Base-by-base conservation (phyloP, 768 basidiomycete species). In the Mrakia blollopis region DNA sequence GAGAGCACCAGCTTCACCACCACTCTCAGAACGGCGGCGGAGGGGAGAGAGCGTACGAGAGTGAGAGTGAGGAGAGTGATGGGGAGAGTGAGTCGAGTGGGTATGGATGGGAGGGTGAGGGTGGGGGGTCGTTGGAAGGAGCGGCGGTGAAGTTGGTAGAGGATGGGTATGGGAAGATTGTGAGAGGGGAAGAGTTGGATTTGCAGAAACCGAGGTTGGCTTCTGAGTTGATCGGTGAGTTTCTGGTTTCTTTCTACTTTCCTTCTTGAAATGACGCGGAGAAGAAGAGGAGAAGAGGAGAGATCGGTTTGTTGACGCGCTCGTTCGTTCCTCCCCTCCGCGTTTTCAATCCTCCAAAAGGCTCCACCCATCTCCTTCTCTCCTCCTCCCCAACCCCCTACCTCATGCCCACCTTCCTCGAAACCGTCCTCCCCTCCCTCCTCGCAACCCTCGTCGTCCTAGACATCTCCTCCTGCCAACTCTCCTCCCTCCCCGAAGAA, bases 301-400 rank as follows among this genome's bases (percentile, higher is more conserved):
- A 13, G 32, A 39, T 52, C 47, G 7, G 41, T 23, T 44, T 32
- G 35, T n/a, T 50, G 8, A n/a, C 25, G 30, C 50, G 30, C 37
- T 28, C 72, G 39, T 68, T 75, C 76, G 21, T 50, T 54, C 30
- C 18, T 37, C 70, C 37, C 65, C 81, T n/a, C n/a, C n/a, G n/a
- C n/a, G n/a, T n/a, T n/a, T n/a, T n/a, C n/a, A n/a, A n/a, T n/a
- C n/a, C n/a, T n/a, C n/a, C n/a, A n/a, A n/a, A n/a, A 98, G 96
- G 91, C 25, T 94, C 94, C 28, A 99, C 96, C 0, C 96, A 99
- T 86, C 87, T 99, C 68, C 87, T 98, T 41, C 88, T 99, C 57
- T 90, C 92, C n/a, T 90, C 90, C 28, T 91, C 91, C 2, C 86
- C 84, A 77, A 92, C 90, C 4, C 92, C 91, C 52, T 92, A 90